Evolutionary conservation across 164 flowering plant genomes (phyloP).

Genomic region (Protea cynaroides): DNA sequence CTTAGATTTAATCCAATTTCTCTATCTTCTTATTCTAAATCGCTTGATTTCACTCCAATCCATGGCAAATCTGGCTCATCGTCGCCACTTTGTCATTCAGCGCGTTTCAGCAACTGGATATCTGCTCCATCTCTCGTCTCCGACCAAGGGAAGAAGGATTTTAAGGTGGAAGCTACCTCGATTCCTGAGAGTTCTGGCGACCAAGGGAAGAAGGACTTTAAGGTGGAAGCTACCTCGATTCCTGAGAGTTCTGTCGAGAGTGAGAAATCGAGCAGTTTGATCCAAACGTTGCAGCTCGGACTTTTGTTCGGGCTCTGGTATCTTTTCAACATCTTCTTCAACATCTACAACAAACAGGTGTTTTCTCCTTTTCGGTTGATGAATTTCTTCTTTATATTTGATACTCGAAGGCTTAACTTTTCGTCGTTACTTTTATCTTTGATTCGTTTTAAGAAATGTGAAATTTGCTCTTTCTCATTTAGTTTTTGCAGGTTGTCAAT

Average conservation of each 20-base stretch:
- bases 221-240: slow-evolving; percentile 31
- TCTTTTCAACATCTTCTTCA: slow-evolving; percentile 65
- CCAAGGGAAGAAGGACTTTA: slow-evolving; percentile 22
- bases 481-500: background rate
- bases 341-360: slow-evolving; percentile 76
- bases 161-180: slow-evolving; percentile 31
- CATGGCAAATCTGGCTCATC: slow-evolving; percentile 16
- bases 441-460: background rate
- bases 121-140: slow-evolving; percentile 15
- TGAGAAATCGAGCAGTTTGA: slow-evolving; percentile 17
- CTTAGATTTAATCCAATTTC: slow-evolving; percentile 18
- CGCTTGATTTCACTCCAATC: slow-evolving; percentile 20
- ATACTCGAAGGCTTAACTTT: background rate
- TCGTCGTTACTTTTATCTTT: background rate
- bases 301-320: slow-evolving; percentile 51
- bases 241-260: slow-evolving; percentile 36
- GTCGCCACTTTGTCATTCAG: background rate
- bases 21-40: slow-evolving; percentile 19
- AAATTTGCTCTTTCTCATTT: background rate
- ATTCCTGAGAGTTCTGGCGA: slow-evolving; percentile 39
- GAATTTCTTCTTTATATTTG: background rate
- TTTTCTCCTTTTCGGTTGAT: background rate
- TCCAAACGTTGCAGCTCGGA: slow-evolving; percentile 42
- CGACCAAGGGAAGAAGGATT: slow-evolving; percentile 19
- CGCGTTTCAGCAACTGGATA: slow-evolving; percentile 15